Percentiles rank a stretch among this genome's conserved stretches.
phyloP scores from a whole-genome alignment of 202 grass and related monocot genomes.

The Bolboschoenoplectus hybrid region DNA sequence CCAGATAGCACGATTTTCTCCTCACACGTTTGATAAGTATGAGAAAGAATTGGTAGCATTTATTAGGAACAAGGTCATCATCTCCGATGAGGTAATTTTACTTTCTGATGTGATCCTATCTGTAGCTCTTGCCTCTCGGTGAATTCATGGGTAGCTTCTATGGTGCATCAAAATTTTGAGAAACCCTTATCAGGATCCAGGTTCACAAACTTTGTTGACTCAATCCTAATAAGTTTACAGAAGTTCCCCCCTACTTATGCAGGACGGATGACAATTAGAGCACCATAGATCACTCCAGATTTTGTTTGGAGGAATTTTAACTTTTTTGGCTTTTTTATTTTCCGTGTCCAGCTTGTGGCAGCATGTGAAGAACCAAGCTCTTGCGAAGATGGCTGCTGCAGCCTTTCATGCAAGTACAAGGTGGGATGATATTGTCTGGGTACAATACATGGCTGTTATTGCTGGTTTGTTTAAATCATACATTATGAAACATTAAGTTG shows the following conservation, averaged over 20 bases:
- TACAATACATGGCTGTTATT: background rate
- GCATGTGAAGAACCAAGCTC: conserved; percentile 48
- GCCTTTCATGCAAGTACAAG: conserved; percentile 86
- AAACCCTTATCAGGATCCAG: background rate
- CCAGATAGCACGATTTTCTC: conserved; percentile 73
- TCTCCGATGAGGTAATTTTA: conserved; percentile 57
- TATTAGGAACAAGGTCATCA: conserved; percentile 63
- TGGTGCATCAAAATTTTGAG: conserved; percentile 18
- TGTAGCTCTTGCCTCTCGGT: conserved; percentile 32
- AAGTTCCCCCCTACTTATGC: background rate
- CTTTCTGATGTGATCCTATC: conserved; percentile 22
- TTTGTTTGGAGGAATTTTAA: background rate
- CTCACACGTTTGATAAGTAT: conserved; percentile 59
- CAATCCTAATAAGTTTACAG: background rate
- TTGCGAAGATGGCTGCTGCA: conserved; percentile 52
- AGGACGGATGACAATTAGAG: background rate
- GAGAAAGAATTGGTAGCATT: conserved; percentile 56
- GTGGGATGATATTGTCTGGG: conserved; percentile 45
- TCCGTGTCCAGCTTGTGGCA: conserved; percentile 54
- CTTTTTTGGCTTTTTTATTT: conserved; percentile 17
- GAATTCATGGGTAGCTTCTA: conserved; percentile 31
- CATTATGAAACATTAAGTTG: background rate
- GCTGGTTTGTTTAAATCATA: background rate
- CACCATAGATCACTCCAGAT: conserved; percentile 8
- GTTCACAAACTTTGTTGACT: conserved; percentile 19